Conservation (phyloP, 768 basidiomycete species). For the Boletellus ananas region DNA sequence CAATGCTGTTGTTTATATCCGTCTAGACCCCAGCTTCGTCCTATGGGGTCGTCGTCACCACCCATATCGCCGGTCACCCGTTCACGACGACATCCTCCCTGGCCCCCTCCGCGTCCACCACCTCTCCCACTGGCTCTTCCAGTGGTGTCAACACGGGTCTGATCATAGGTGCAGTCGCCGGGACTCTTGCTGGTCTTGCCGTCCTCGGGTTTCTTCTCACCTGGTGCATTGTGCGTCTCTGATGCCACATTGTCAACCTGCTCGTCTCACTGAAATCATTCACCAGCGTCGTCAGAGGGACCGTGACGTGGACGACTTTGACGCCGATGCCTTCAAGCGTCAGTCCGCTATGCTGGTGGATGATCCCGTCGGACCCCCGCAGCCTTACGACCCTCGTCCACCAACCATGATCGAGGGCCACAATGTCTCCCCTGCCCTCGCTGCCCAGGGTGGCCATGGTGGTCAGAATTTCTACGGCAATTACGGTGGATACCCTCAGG, state of each 20-base stretch:
- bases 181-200: conserved; percentile 42
- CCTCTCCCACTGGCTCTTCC: conserved; percentile 33
- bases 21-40: neutral
- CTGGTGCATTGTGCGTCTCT: conserved; percentile 43
- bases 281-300: conserved; percentile 43
- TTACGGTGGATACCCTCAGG: conserved; percentile 26
- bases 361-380: conserved; percentile 42
- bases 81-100: conserved; percentile 1
- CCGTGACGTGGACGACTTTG: conserved; percentile 42
- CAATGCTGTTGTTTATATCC: neutral
- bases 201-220: conserved; percentile 38
- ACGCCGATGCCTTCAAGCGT: conserved; percentile 56
- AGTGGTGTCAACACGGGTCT: conserved; percentile 30
- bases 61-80: neutral
- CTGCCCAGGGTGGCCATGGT: conserved; percentile 13
- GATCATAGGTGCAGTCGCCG: conserved; percentile 43
- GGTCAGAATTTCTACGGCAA: conserved; percentile 25
- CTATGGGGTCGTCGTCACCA: neutral
- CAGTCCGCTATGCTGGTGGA: conserved; percentile 58
- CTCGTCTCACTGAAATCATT: conserved; percentile 4
- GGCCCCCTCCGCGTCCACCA: conserved; percentile 17
- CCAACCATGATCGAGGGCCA: conserved; percentile 63
- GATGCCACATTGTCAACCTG: neutral
- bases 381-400: conserved; percentile 51
- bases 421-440: conserved; percentile 29